Percentiles rank a stretch among this genome's conserved stretches.
These are phyloP conservation scores for Chenopodium suecicum DNA, from an alignment of 148 eudicot genomes.

Conservation along the genomic window DNA sequence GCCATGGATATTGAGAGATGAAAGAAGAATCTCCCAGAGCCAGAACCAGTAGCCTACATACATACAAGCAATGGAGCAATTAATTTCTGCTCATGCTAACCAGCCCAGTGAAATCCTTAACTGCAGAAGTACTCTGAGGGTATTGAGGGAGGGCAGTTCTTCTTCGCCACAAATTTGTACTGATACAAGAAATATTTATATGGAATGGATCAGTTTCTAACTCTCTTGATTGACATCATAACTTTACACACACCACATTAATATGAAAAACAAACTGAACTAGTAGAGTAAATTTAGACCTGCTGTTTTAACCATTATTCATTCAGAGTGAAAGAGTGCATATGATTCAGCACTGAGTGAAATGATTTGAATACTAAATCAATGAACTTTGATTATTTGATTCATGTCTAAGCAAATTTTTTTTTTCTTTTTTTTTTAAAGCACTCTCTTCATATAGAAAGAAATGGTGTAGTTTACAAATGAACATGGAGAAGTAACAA, in stretches of 20 bases:
- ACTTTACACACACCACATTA: neutral
- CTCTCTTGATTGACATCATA: neutral
- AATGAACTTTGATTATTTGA: too few species aligned
- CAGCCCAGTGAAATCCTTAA: neutral
- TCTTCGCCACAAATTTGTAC: slow-evolving; percentile 93
- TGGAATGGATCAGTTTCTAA: neutral
- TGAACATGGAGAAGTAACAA: too few species aligned
- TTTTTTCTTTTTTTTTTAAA: too few species aligned
- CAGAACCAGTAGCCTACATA: too few species aligned
- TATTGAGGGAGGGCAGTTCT: slow-evolving; percentile 73
- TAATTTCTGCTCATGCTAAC: neutral
- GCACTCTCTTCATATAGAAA: too few species aligned
- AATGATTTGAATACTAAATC: neutral
- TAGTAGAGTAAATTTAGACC: too few species aligned
- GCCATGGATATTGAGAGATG: too few species aligned
- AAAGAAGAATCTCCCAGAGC: too few species aligned
- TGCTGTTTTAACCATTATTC: neutral
- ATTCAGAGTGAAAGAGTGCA: neutral
- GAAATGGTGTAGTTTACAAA: neutral
- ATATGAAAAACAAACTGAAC: neutral
- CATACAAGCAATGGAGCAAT: neutral
- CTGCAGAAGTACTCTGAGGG: slow-evolving; percentile 73
- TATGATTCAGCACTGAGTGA: too few species aligned
- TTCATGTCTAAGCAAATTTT: too few species aligned
- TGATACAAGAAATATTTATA: slow-evolving; percentile 29